Conservation (phyloP, 2,329 filamentous ascomycete genomes). For the Polychaeton citri region DNA sequence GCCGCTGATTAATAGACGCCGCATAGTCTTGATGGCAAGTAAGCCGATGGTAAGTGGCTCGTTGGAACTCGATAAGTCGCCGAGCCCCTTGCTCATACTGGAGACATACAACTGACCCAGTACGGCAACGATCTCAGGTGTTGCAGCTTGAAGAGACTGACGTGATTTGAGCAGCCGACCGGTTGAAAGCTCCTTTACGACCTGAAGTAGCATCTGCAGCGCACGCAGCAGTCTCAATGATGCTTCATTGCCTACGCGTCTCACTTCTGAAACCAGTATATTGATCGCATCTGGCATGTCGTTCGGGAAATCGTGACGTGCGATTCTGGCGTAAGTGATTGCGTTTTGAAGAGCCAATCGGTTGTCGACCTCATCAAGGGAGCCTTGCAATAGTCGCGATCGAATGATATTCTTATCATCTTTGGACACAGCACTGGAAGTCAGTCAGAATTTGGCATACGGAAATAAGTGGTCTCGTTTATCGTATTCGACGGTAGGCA, state of each 20-base stretch:
- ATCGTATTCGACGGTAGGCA: too few relatives aligned
- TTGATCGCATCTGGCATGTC: conserved; percentile 57
- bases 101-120: conserved; percentile 62
- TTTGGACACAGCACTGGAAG: conserved; percentile 41
- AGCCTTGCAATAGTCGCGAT: conserved; percentile 59
- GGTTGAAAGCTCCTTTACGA: conserved; percentile 81
- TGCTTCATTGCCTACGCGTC: conserved; percentile 32
- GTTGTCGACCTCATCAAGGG: conserved; percentile 61
- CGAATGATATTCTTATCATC: conserved; percentile 69
- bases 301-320: conserved; percentile 75
- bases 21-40: conserved; percentile 62
- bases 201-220: conserved; percentile 65
- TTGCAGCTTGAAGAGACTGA: conserved; percentile 60
- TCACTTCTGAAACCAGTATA: conserved; percentile 49
- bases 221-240: conserved; percentile 53
- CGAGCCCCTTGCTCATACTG: conserved; percentile 18
- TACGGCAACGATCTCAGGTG: conserved; percentile 73
- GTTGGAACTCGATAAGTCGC: neutral
- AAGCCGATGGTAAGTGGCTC: conserved; percentile 38
- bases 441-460: neutral
- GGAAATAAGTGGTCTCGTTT: too few relatives aligned
- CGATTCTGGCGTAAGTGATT: conserved; percentile 72
- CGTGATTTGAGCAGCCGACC: conserved; percentile 64
- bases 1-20: conserved; percentile 65
- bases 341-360: conserved; percentile 78